A percentile compares a stretch with the other conserved stretches of the same genome.
Conservation (phyloP, 2,329 filamentous ascomycete species). For the Ophiostoma novo-ulmi region DNA sequence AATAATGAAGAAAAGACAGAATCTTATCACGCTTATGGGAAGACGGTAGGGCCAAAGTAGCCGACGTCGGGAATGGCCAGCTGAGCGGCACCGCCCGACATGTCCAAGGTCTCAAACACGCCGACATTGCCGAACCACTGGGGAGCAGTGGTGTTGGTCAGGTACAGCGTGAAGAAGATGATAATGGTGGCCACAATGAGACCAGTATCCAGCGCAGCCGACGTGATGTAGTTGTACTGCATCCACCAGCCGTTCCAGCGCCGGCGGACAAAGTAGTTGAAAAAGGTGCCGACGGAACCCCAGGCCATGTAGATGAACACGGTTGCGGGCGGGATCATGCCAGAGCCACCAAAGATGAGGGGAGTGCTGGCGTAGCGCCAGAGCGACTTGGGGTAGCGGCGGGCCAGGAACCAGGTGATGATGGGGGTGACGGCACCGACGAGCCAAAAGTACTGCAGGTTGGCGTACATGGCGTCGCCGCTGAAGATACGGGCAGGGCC, state of each 20-base stretch:
- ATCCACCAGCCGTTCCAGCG: constrained; percentile 68
- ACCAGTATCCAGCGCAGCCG: constrained; percentile 64
- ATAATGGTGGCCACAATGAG: constrained; percentile 61
- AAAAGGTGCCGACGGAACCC: constrained; percentile 61
- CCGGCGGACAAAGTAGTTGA: constrained; percentile 63
- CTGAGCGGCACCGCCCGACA: constrained; percentile 19
- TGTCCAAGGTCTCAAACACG: constrained; percentile 24
- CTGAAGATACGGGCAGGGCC: constrained; percentile 67
- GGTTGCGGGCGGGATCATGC: constrained; percentile 62
- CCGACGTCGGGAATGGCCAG: constrained; percentile 15
- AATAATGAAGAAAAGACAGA: not conserved
- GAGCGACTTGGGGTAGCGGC: constrained; percentile 55
- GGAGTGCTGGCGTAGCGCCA: constrained; percentile 64
- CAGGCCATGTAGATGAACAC: constrained; percentile 67
- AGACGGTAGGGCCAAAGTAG: constrained; percentile 26
- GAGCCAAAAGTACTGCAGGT: constrained; percentile 66
- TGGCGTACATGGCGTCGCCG: constrained; percentile 55
- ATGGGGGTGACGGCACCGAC: constrained; percentile 59
- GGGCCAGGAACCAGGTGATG: constrained; percentile 57
- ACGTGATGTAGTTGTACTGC: constrained; percentile 72
- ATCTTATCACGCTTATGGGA: constrained; percentile 18
- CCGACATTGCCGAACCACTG: constrained; percentile 58
- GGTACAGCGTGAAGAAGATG: constrained; percentile 63
- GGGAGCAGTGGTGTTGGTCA: constrained; percentile 52
- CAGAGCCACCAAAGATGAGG: constrained; percentile 61